Evolutionary conservation across 2,329 filamentous ascomycete species (phyloP).

Genomic region (Sclerotinia sclerotiorum): DNA sequence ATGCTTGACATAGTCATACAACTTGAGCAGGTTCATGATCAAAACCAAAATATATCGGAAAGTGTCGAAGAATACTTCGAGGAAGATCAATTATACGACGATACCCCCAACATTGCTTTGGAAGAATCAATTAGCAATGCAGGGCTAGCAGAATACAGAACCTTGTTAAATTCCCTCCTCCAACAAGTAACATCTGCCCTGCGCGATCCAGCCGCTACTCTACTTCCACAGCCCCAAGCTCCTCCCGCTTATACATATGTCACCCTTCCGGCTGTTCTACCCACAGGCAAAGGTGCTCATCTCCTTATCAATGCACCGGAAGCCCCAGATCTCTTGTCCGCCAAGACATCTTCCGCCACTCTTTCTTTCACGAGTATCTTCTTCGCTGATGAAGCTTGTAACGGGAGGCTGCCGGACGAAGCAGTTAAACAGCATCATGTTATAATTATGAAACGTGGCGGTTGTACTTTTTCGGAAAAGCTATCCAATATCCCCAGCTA

Average conservation of each 20-base stretch:
- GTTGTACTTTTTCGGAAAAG: conserved; percentile 82
- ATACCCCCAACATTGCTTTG: conserved; percentile 12
- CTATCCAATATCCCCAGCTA: conserved; percentile 81
- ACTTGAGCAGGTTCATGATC: conserved; percentile 34
- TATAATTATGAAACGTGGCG: conserved; percentile 77
- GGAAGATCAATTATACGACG: conserved; percentile 28
- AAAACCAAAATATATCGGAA: conserved; percentile 29
- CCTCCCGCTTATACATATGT: conserved; percentile 38
- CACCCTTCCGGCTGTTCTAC: conserved; percentile 48
- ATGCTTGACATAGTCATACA: conserved; percentile 72
- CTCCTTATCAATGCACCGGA: conserved; percentile 63
- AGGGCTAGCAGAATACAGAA: conserved; percentile 40
- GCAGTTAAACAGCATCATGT: conserved; percentile 64
- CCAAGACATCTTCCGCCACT: conserved; percentile 37
- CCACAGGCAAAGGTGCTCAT: conserved; percentile 60
- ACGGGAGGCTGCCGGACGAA: conserved; percentile 50
- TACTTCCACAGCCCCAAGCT: conserved; percentile 41
- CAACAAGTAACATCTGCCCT: conserved; percentile 52
- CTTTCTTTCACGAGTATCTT: conserved; percentile 71
- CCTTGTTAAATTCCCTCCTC: conserved; percentile 48
- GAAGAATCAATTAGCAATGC: conserved; percentile 26
- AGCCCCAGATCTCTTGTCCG: conserved; percentile 41
- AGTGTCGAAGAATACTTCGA: conserved; percentile 32
- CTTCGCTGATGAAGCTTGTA: conserved; percentile 68
- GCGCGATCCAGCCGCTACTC: conserved; percentile 45